A percentile compares a stretch with the other conserved stretches of the same genome.
These are phyloP conservation scores for Cyclaneusma minus DNA, from an alignment of 2,329 filamentous ascomycete genomes.

Conservation along the genomic window DNA sequence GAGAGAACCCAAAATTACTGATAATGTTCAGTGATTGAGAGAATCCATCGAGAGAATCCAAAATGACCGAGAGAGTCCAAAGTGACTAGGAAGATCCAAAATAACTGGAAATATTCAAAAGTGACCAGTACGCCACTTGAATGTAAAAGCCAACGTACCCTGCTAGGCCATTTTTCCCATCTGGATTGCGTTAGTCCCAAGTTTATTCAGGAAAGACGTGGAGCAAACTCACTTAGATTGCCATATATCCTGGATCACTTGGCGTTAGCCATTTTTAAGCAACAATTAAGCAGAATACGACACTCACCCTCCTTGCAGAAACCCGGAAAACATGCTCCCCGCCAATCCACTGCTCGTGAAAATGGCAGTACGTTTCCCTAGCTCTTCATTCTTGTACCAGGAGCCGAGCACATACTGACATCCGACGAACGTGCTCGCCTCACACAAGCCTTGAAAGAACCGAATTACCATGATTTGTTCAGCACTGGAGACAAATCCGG, in stretches of 20 bases:
- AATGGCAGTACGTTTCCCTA: conserved; percentile 44
- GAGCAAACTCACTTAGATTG: background rate
- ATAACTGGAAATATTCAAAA: too few species aligned
- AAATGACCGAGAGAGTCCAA: too few species aligned
- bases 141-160: conserved; percentile 7
- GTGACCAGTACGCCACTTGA: too few species aligned
- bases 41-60: too few species aligned
- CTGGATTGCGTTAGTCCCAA: too few species aligned
- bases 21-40: too few species aligned
- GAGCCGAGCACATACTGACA: conserved; percentile 43
- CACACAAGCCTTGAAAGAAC: conserved; percentile 37
- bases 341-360: conserved; percentile 44
- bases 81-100: too few species aligned
- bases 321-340: conserved; percentile 45
- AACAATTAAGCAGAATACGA: conserved; percentile 16
- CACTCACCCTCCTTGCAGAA: conserved; percentile 39
- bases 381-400: conserved; percentile 45
- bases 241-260: background rate
- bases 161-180: conserved; percentile 26
- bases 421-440: conserved; percentile 40
- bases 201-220: too few species aligned
- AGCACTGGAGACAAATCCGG: conserved; percentile 33
- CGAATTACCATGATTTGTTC: conserved; percentile 43
- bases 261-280: too few species aligned
- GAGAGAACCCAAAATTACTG: background rate